Percentiles rank a stretch among this genome's conserved stretches.
These are phyloP conservation scores for Penicillium italicum DNA, from an alignment of 2,329 filamentous ascomycete genomes.

Conservation along the genomic window DNA sequence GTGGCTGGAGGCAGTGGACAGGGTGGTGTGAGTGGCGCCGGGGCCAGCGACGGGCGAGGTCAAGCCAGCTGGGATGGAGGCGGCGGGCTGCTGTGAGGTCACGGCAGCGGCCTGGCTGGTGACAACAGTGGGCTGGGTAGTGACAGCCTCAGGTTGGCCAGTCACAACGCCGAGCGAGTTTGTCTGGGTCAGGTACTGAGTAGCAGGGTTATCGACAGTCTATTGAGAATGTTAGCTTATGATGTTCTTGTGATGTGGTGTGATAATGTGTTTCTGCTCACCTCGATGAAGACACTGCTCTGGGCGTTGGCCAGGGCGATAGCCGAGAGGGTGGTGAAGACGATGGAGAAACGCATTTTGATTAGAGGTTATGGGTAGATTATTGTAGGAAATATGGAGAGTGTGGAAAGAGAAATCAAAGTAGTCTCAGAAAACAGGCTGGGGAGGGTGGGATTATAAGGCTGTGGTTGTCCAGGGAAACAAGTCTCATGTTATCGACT, in stretches of 20 bases:
- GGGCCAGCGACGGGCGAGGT: slow-evolving; percentile 29
- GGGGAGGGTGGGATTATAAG: slow-evolving; percentile 1
- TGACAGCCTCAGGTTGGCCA: slow-evolving; percentile 41
- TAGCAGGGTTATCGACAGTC: slow-evolving; percentile 39
- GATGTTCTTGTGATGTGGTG: not conserved
- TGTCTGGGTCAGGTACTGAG: slow-evolving; percentile 46
- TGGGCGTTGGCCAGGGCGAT: slow-evolving; percentile 44
- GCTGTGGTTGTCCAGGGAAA: slow-evolving; percentile 11
- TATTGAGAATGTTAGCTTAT: slow-evolving; percentile 23
- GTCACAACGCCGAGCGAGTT: slow-evolving; percentile 51
- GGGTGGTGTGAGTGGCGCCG: slow-evolving; percentile 25
- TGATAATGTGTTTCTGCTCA: slow-evolving; percentile 14
- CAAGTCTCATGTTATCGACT: slow-evolving; percentile 3
- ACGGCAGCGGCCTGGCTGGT: slow-evolving; percentile 32
- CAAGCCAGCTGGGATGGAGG: slow-evolving; percentile 43
- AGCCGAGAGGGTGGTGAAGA: slow-evolving; percentile 45
- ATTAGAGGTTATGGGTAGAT: slow-evolving; percentile 8
- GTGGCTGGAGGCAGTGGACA: slow-evolving; percentile 16
- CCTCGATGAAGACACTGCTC: slow-evolving; percentile 24
- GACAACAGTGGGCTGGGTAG: slow-evolving; percentile 31
- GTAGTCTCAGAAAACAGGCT: not conserved
- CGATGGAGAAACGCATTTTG: slow-evolving; percentile 47
- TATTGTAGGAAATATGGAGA: not conserved
- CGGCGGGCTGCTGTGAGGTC: slow-evolving; percentile 35
- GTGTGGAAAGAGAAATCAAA: slow-evolving; percentile 6